These are phyloP conservation scores for Cyberlindnera subsufficiens DNA, from an alignment of 805 yeast genomes.

Conservation along the genomic window DNA sequence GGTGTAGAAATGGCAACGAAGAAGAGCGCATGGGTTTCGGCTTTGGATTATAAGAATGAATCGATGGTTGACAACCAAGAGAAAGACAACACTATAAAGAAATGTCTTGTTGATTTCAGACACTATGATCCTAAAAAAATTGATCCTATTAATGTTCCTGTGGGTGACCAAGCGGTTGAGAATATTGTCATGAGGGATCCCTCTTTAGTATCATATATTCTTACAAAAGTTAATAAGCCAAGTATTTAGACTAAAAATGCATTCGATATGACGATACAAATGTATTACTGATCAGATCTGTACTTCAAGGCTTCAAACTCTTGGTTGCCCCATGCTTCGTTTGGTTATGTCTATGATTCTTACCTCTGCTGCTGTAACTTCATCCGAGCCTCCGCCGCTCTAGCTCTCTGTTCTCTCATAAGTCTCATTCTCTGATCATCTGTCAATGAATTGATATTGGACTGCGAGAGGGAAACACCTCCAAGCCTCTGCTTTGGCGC, in stretches of 20 bases:
- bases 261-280: background rate
- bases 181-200: slow-evolving; percentile 22
- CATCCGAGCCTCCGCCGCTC: slow-evolving; percentile 92
- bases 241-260: slow-evolving; percentile 6
- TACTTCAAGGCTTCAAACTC: background rate
- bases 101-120: slow-evolving; percentile 54
- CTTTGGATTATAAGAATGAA: slow-evolving; percentile 12
- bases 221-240: slow-evolving; percentile 32
- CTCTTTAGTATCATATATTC: slow-evolving; percentile 32
- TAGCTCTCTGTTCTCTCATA: slow-evolving; percentile 91
- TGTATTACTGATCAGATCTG: background rate
- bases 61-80: slow-evolving; percentile 7
- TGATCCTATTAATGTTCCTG: slow-evolving; percentile 8
- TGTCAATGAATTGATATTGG: slow-evolving; percentile 53
- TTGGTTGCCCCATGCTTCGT: too few species aligned
- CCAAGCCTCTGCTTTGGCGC: slow-evolving; percentile 32
- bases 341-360: background rate
- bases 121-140: slow-evolving; percentile 50
- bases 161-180: slow-evolving; percentile 30
- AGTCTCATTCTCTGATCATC: slow-evolving; percentile 71
- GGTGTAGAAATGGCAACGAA: slow-evolving; percentile 4
- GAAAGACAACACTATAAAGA: slow-evolving; percentile 41
- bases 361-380: slow-evolving; percentile 21
- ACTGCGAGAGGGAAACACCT: slow-evolving; percentile 26
- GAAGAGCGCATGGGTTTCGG: slow-evolving; percentile 17